Evolutionary conservation across 345 rosid genomes (phyloP).

Genomic region (Atalantia buxifolia): DNA sequence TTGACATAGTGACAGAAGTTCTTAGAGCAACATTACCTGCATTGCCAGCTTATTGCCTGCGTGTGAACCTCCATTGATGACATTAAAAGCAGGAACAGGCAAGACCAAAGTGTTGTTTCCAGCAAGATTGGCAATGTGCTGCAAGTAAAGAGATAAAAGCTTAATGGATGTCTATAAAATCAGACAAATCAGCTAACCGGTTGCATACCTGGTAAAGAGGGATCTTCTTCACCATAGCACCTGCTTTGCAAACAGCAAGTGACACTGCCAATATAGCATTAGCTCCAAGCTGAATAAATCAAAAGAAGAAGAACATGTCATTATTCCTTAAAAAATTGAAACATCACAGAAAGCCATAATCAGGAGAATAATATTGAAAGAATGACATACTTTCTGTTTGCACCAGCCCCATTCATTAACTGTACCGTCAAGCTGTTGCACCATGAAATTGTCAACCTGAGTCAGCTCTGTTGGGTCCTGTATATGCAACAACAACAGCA

Average conservation of each 20-base stretch:
- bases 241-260: slow-evolving; percentile 72
- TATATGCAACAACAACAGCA: background rate
- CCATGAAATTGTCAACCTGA: slow-evolving; percentile 56
- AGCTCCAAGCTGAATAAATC: slow-evolving; percentile 55
- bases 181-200: background rate
- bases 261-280: slow-evolving; percentile 74
- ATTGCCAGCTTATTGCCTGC: slow-evolving; percentile 72
- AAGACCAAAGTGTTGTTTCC: slow-evolving; percentile 60
- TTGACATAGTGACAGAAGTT: background rate
- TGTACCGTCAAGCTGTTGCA: slow-evolving; percentile 73
- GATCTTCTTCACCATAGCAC: slow-evolving; percentile 60
- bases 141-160: slow-evolving; percentile 15
- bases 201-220: slow-evolving; percentile 58
- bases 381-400: slow-evolving; percentile 54
- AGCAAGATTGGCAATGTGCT: slow-evolving; percentile 74
- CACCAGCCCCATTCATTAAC: slow-evolving; percentile 84
- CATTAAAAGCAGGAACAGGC: slow-evolving; percentile 71
- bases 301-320: background rate
- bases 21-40: slow-evolving; percentile 34
- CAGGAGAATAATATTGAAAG: background rate
- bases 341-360: background rate
- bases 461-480: slow-evolving; percentile 63
- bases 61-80: slow-evolving; percentile 72
- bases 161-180: background rate
- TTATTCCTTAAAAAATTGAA: background rate